Conservation (phyloP, 176 grass and related monocot species). For the Zea luxurians region DNA sequence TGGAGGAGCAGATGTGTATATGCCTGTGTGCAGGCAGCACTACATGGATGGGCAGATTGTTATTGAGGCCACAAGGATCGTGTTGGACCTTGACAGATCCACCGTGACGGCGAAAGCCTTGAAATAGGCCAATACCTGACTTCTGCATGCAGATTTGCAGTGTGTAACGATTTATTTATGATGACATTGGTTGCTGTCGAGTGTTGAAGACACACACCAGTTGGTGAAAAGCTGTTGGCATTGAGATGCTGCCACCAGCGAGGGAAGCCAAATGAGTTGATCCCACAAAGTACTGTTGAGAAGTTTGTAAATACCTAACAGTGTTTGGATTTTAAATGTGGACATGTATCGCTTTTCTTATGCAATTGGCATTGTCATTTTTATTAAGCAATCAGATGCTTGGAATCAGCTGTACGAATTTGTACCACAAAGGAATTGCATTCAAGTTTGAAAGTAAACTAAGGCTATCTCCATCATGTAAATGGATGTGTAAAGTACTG, state of each 20-base stretch:
- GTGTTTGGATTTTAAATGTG: conserved; percentile 6
- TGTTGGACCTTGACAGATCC: conserved; percentile 66
- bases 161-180: background rate
- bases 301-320: conserved; percentile 35
- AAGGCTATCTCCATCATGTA: too few relatives aligned
- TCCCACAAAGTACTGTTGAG: background rate
- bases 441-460: too few relatives aligned
- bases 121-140: conserved; percentile 32
- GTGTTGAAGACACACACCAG: background rate
- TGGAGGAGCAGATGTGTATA: conserved; percentile 87
- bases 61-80: conserved; percentile 65
- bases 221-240: background rate
- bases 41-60: conserved; percentile 75
- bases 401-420: too few relatives aligned
- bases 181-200: background rate
- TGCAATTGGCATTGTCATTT: background rate
- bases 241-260: background rate
- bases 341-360: background rate
- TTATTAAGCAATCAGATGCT: background rate
- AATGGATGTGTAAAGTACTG: too few relatives aligned
- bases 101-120: conserved; percentile 28
- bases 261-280: background rate
- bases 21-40: conserved; percentile 88
- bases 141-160: background rate
- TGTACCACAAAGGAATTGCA: too few relatives aligned